Percentiles rank a stretch among this genome's conserved stretches.
phyloP scores from a whole-genome alignment of 2,329 filamentous ascomycete species.

The Lizonia empirigonia region DNA sequence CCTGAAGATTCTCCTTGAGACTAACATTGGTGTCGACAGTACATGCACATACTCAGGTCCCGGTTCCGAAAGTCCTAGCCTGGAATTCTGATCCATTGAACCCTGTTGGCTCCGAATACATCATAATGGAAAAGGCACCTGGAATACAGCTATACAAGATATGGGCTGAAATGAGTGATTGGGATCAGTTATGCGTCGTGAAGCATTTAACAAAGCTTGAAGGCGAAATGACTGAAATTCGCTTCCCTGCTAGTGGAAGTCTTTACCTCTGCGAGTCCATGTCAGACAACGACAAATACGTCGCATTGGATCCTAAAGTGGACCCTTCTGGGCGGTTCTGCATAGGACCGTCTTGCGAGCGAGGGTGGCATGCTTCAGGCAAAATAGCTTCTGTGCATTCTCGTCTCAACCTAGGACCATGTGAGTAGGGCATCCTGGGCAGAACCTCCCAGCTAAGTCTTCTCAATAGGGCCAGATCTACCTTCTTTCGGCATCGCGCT shows the following conservation, averaged over 20 bases:
- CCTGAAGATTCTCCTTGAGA: conserved; percentile 1
- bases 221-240: conserved; percentile 25
- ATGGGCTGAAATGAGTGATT: conserved; percentile 39
- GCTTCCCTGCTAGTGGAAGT: conserved; percentile 39
- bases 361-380: conserved; percentile 3
- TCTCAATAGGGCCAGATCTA: conserved; percentile 22
- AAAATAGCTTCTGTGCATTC: conserved; percentile 4
- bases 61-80: conserved; percentile 35
- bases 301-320: conserved; percentile 1
- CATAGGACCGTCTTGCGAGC: conserved; percentile 19
- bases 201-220: conserved; percentile 34
- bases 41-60: conserved; percentile 25
- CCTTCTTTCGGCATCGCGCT: conserved; percentile 28
- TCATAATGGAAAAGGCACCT: conserved; percentile 44
- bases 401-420: conserved; percentile 20
- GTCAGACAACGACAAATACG: conserved; percentile 7
- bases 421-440: conserved; percentile 12
- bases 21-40: conserved; percentile 10
- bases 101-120: conserved; percentile 44
- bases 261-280: conserved; percentile 36
- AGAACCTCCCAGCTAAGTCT: conserved; percentile 12
- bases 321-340: conserved; percentile 17
- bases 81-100: conserved; percentile 36
- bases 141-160: conserved; percentile 35
- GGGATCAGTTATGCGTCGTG: conserved; percentile 32